Conservation (phyloP, 495 filamentous ascomycete species). For the Chaetomium tenue region DNA sequence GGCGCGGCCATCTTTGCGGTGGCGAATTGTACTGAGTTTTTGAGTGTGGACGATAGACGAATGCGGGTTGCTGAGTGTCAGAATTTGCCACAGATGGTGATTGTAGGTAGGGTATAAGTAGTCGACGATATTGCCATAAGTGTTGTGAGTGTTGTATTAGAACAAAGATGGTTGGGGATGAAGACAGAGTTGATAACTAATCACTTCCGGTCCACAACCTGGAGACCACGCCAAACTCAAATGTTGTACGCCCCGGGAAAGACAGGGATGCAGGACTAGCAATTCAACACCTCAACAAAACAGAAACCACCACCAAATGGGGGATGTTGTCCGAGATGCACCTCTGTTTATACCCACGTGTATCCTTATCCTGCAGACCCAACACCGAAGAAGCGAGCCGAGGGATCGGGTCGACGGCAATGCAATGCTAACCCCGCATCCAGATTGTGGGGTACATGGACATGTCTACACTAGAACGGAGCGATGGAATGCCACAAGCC, state of each 20-base stretch:
- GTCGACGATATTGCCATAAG: too few relatives aligned
- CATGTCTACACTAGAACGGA: neutral
- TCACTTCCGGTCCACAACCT: neutral
- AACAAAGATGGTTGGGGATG: constrained; percentile 3
- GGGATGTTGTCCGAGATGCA: neutral
- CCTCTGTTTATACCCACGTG: neutral
- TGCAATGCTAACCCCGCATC: neutral
- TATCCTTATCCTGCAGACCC: too few relatives aligned
- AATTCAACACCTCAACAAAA: constrained; percentile 15
- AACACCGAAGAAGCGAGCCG: constrained; percentile 13
- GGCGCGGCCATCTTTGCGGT: constrained; percentile 45
- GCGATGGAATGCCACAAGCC: neutral
- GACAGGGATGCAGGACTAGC: neutral
- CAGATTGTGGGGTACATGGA: constrained; percentile 1
- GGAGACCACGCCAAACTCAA: neutral
- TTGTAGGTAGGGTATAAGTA: neutral
- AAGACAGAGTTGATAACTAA: neutral
- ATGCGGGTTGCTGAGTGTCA: neutral
- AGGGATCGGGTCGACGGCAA: constrained; percentile 1
- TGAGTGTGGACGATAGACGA: neutral
- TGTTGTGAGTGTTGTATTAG: neutral
- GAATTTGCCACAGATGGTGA: neutral
- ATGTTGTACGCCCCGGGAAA: neutral
- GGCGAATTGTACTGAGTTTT: neutral
- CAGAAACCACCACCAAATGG: neutral